phyloP scores from a whole-genome alignment of 139 green algal genomes.

The Eudorina sp. region DNA sequence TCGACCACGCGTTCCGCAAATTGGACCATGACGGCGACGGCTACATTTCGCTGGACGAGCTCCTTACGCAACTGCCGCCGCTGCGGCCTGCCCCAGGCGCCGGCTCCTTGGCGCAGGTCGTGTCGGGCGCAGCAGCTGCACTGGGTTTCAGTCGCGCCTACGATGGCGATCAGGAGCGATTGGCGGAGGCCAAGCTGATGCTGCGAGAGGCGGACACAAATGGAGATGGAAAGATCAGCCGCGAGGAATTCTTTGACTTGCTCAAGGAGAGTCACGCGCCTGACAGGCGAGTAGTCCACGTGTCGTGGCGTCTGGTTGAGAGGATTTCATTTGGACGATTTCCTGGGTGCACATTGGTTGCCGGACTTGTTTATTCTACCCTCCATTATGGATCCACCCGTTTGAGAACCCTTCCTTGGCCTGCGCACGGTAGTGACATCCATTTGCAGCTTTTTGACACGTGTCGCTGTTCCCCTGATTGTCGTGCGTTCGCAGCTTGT shows the following conservation, averaged over 20 bases:
- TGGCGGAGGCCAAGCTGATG: conserved; percentile 84
- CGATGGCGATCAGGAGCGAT: conserved; percentile 46
- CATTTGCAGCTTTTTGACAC: not conserved
- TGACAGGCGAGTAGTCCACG: not conserved
- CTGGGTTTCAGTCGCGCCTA: conserved; percentile 10
- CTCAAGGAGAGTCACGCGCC: conserved; percentile 60
- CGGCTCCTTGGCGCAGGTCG: conserved; percentile 17
- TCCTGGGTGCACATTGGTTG: too few relatives aligned
- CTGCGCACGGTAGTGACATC: too few relatives aligned
- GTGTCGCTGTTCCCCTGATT: not conserved
- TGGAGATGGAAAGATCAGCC: conserved; percentile 85
- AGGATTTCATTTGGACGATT: not conserved
- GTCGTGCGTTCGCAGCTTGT: conserved; percentile 27
- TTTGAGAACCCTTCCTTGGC: too few relatives aligned
- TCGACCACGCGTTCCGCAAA: conserved; percentile 78
- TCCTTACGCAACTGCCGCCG: conserved; percentile 73
- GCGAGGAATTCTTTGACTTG: conserved; percentile 82
- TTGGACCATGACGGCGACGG: conserved; percentile 89
- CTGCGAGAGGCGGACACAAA: conserved; percentile 90
- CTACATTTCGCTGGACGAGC: conserved; percentile 87
- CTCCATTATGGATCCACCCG: too few relatives aligned
- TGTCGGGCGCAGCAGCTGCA: conserved; percentile 1
- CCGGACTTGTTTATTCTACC: too few relatives aligned
- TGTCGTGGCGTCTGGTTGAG: not conserved
- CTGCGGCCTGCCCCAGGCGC: conserved; percentile 25